Percentiles rank a stretch among this genome's conserved stretches.
Conservation (phyloP, 2,329 filamentous ascomycete species). For the Hymenoscyphus fraxineus region DNA sequence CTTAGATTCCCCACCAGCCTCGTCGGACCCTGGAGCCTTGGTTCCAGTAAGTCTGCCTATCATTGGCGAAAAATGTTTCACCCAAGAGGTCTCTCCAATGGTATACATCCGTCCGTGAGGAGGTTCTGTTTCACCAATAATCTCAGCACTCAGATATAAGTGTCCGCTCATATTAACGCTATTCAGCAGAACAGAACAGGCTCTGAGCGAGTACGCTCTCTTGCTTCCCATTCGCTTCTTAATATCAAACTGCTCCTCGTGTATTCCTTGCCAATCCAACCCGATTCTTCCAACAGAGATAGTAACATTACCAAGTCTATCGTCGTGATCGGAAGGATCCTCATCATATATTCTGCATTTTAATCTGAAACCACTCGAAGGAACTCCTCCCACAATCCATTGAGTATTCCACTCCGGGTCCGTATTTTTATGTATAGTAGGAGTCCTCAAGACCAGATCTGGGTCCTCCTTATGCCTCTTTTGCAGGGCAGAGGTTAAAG, state of each 20-base stretch:
- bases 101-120: conserved; percentile 73
- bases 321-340: conserved; percentile 80
- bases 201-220: conserved; percentile 74
- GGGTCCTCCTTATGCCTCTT: conserved; percentile 85
- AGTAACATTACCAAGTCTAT: conserved; percentile 82
- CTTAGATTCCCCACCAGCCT: conserved; percentile 40
- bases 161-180: conserved; percentile 65
- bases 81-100: conserved; percentile 69
- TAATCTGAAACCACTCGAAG: conserved; percentile 72
- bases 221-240: conserved; percentile 87
- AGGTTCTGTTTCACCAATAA: conserved; percentile 71
- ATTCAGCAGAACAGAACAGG: conserved; percentile 59
- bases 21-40: conserved; percentile 55
- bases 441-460: conserved; percentile 67
- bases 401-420: conserved; percentile 79
- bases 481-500: conserved; percentile 63
- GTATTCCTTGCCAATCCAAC: conserved; percentile 66
- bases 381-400: conserved; percentile 87
- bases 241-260: conserved; percentile 61
- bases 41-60: conserved; percentile 77
- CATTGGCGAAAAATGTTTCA: conserved; percentile 83
- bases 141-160: conserved; percentile 69
- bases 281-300: conserved; percentile 58
- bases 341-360: conserved; percentile 90
- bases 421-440: conserved; percentile 66